These are phyloP conservation scores for Pichia nanzhaoensis DNA, from an alignment of 805 yeast genomes.

Conservation along the genomic window DNA sequence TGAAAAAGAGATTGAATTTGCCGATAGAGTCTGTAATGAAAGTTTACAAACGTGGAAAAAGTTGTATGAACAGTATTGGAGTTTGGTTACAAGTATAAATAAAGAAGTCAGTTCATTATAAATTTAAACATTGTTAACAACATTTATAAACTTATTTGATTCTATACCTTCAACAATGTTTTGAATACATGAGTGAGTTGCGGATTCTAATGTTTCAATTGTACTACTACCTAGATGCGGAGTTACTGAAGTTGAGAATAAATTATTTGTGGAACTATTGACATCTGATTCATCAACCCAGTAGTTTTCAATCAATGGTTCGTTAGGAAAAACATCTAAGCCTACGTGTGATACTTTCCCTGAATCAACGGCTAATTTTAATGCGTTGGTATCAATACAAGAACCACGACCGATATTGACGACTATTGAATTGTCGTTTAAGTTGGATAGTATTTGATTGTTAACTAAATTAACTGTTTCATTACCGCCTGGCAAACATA, in stretches of 20 bases:
- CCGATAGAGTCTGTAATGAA: constrained; percentile 16
- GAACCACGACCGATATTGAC: constrained; percentile 75
- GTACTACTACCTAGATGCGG: constrained; percentile 75
- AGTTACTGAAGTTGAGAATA: constrained; percentile 40
- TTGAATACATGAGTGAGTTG: constrained; percentile 46
- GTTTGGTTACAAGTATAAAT: background rate
- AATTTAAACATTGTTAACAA: constrained; percentile 5
- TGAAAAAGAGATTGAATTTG: constrained; percentile 4
- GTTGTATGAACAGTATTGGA: constrained; percentile 13
- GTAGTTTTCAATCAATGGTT: constrained; percentile 39
- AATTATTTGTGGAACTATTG: constrained; percentile 33
- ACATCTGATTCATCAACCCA: constrained; percentile 6
- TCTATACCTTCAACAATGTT: constrained; percentile 45
- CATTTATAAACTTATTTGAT: constrained; percentile 21
- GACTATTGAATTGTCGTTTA: constrained; percentile 51
- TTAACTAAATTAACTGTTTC: constrained; percentile 53
- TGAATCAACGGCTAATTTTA: constrained; percentile 50
- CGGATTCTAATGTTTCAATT: constrained; percentile 43
- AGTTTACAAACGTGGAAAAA: constrained; percentile 14
- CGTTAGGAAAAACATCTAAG: constrained; percentile 63
- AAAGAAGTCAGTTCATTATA: background rate
- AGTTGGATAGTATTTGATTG: constrained; percentile 35
- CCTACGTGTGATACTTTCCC: constrained; percentile 65
- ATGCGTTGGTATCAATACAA: constrained; percentile 59
- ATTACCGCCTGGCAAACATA: constrained; percentile 61